Evolutionary conservation across 2,329 filamentous ascomycete species (phyloP), one percentile per base, ranked within the genome.

Genomic region (Lasiodiplodia citricola): DNA sequence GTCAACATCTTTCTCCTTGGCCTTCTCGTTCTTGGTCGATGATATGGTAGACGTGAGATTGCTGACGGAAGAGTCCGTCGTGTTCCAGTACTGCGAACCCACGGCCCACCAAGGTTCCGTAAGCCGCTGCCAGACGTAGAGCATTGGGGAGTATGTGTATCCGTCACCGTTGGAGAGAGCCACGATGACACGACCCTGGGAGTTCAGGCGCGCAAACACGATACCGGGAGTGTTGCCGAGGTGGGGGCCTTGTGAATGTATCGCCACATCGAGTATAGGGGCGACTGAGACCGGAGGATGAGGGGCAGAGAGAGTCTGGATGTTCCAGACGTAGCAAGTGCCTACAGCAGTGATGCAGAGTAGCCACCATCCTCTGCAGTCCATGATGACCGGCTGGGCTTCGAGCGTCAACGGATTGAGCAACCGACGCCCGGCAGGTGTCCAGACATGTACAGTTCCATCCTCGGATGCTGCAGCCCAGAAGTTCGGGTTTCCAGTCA

Each of bases 71-170:
- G 93, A 94, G 75, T 97, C 96, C 66, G 94, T 97, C 0, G 94
- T 96, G 80, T 99, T 98, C 96, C 96, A 99, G 79, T 99, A 99
- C 78, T 99, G 96, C 73, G 93, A 97, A 21, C 94, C 94, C 0
- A 98, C 94, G 0, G 95, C 95, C 94, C 96, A 99, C 96, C 96
- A 99, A 2, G 93, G 88, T 78, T 99, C 96, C 2, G 94, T 97
- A n/a, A 99, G 85, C 11, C 94, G 90, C 80, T 98, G 95, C 96
- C 96, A 99, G 8, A 90, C 88, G 79, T 90, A 95, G 91, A 99
- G 92, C 21, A 87, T 86, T 0, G 91, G 88, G 1, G 92, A 92
- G 80, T 99, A 99, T 66, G 90, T 90, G 80, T 94, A 99, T 1
- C 96, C 96, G 74, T 99, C 95, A 23, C 96, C 96, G 74, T 97